These are phyloP conservation scores for Termitomyces sp. DNA, from an alignment of 768 basidiomycete species.

Conservation along the genomic window DNA sequence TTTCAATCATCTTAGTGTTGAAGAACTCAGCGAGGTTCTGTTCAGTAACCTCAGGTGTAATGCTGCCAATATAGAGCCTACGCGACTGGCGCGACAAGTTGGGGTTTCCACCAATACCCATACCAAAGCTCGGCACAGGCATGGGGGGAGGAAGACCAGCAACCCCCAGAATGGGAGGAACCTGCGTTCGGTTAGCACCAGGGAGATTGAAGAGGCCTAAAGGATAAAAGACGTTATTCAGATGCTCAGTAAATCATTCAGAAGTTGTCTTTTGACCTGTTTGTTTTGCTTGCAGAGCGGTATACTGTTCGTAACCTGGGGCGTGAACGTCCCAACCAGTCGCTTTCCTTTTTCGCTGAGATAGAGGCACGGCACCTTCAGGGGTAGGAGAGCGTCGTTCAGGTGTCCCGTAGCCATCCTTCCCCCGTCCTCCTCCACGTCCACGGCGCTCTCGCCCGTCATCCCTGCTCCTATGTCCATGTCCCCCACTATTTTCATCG, in stretches of 20 bases:
- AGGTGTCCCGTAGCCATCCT: conserved; percentile 63
- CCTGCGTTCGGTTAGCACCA: conserved; percentile 88
- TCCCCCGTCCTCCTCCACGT: conserved; percentile 31
- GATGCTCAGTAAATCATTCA: neutral
- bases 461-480: conserved; percentile 37
- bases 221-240: neutral
- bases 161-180: conserved; percentile 77
- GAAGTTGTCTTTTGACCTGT: conserved; percentile 61
- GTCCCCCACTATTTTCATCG: conserved; percentile 34
- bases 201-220: conserved; percentile 94
- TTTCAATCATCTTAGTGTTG: conserved; percentile 94
- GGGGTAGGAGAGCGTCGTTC: conserved; percentile 91
- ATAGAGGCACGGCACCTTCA: conserved; percentile 74
- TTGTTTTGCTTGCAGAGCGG: conserved; percentile 96
- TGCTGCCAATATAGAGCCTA: conserved; percentile 94
- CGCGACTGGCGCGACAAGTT: conserved; percentile 92
- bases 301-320: conserved; percentile 92
- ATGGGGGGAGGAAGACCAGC: conserved; percentile 81
- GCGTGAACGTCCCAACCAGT: conserved; percentile 98
- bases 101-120: conserved; percentile 84
- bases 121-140: conserved; percentile 82
- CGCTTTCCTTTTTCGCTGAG: conserved; percentile 84
- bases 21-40: conserved; percentile 91
- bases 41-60: conserved; percentile 93
- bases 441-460: conserved; percentile 37